Conservation (phyloP, 768 basidiomycete genomes). For the Tephrocybe sp. region DNA sequence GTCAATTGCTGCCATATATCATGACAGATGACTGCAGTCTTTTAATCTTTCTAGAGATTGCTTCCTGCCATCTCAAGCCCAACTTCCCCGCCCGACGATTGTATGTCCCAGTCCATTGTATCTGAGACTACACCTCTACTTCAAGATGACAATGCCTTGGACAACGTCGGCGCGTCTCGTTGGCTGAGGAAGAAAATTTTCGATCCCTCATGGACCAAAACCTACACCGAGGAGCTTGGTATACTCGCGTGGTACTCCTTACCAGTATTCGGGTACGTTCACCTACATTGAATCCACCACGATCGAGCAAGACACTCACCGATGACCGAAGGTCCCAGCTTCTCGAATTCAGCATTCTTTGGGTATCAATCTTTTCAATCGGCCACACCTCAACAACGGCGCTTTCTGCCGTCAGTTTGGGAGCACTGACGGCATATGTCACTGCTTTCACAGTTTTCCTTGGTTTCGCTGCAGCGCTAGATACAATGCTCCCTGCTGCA, state of each 20-base stretch:
- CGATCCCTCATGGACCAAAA: no score
- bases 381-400: conserved; percentile 89
- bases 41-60: no score
- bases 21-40: no score
- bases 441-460: conserved; percentile 77
- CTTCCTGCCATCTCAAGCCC: no score
- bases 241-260: neutral
- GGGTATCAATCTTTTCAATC: conserved; percentile 81
- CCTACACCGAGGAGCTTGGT: neutral
- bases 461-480: conserved; percentile 80
- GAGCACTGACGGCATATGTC: conserved; percentile 70
- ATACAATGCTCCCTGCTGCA: conserved; percentile 90
- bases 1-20: no score
- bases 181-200: no score
- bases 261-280: neutral
- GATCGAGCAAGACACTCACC: neutral
- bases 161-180: no score
- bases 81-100: no score
- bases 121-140: no score
- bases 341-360: conserved; percentile 80
- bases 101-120: no score
- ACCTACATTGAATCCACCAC: neutral
- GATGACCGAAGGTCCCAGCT: conserved; percentile 56
- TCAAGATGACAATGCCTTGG: no score
- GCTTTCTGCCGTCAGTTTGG: conserved; percentile 77